Conservation (phyloP, 2,329 filamentous ascomycete species). For the Teratosphaeria destructans region DNA sequence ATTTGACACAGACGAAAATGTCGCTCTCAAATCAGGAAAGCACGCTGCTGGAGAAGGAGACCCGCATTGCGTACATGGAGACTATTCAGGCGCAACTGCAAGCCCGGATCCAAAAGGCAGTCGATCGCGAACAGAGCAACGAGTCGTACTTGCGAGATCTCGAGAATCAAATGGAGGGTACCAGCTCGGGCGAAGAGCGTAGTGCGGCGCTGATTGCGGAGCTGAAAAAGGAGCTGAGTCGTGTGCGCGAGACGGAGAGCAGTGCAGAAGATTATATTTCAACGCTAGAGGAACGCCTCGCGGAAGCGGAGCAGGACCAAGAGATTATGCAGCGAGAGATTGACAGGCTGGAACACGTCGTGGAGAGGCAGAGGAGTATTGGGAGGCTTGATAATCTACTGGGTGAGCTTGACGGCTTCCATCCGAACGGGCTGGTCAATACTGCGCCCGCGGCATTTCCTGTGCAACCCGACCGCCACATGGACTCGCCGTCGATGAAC, state of each 20-base stretch:
- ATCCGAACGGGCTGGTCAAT: slow-evolving; percentile 12
- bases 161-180: slow-evolving; percentile 80
- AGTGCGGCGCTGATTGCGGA: slow-evolving; percentile 77
- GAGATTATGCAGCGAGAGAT: slow-evolving; percentile 97
- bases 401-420: slow-evolving; percentile 62
- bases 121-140: slow-evolving; percentile 83
- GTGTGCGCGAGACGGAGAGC: slow-evolving; percentile 79
- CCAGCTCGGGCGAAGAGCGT: slow-evolving; percentile 85
- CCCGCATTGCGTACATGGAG: slow-evolving; percentile 84
- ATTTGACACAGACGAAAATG: slow-evolving; percentile 75
- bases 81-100: slow-evolving; percentile 87
- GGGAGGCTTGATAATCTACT: slow-evolving; percentile 90
- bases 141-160: slow-evolving; percentile 89
- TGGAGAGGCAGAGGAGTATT: slow-evolving; percentile 88
- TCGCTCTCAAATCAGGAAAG: slow-evolving; percentile 80
- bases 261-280: slow-evolving; percentile 95
- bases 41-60: slow-evolving; percentile 80
- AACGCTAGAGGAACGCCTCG: slow-evolving; percentile 85
- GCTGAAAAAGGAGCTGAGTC: slow-evolving; percentile 82
- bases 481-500: slow-evolving; percentile 8
- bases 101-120: slow-evolving; percentile 77
- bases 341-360: slow-evolving; percentile 83
- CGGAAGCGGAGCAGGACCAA: slow-evolving; percentile 89
- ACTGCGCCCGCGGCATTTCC: slow-evolving; percentile 21
- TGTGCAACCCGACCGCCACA: background rate